Evolutionary conservation across 179 eudicot genomes (phyloP).

Genomic region (Beta lomatogona): DNA sequence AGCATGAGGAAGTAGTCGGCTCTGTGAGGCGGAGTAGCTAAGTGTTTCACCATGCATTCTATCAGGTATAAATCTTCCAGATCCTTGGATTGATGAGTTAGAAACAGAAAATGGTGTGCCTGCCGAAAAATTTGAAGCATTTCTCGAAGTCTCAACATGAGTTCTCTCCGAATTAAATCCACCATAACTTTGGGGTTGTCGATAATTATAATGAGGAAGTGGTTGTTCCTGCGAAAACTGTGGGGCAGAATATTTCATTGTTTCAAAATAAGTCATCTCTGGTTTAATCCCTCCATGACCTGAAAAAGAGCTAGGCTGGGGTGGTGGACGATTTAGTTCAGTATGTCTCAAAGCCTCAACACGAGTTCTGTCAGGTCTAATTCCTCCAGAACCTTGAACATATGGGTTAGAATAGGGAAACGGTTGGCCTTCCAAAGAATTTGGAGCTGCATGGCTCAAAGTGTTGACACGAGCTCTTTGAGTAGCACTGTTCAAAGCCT

Average conservation of each 20-base stretch:
- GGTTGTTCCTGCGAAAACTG: not conserved
- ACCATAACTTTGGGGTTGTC: not conserved
- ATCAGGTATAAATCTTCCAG: not conserved
- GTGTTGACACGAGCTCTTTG: not conserved
- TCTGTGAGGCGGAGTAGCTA: not conserved
- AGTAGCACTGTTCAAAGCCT: not conserved
- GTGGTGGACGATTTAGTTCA: not conserved
- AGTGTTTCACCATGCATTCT: slow-evolving; percentile 1
- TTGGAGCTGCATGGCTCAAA: not conserved
- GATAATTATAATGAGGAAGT: not conserved
- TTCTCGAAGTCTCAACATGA: slow-evolving; percentile 6
- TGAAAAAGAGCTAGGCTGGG: not conserved
- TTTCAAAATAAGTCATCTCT: slow-evolving; percentile 8
- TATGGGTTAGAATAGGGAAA: not conserved
- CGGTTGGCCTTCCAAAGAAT: not conserved
- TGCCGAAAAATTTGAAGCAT: not conserved
- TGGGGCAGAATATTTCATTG: not conserved
- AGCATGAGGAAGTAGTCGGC: not conserved
- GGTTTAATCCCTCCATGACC: not conserved
- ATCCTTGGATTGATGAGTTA: slow-evolving; percentile 2
- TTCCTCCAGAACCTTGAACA: slow-evolving; percentile 2
- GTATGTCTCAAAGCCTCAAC: slow-evolving; percentile 7
- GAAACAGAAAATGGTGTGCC: not conserved
- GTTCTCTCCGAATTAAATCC: not conserved
- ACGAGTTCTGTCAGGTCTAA: slow-evolving; percentile 4